These are phyloP conservation scores for Echites panduratus DNA, from an alignment of 257 asterid genomes.

Conservation along the genomic window DNA sequence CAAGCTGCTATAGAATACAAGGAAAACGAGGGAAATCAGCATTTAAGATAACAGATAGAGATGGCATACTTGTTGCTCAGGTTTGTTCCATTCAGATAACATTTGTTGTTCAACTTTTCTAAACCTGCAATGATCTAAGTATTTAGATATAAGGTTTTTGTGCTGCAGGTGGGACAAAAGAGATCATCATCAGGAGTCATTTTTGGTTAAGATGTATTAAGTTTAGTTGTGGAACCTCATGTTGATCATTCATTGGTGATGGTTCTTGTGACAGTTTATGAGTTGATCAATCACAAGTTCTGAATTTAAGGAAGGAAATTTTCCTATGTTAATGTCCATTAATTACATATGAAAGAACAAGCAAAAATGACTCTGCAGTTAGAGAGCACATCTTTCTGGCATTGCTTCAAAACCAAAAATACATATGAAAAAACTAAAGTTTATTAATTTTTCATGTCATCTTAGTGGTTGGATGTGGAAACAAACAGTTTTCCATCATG, in stretches of 20 bases:
- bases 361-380: too few species aligned
- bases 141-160: neutral
- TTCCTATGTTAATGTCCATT: too few species aligned
- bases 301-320: conserved; percentile 17
- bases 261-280: conserved; percentile 56
- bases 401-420: too few species aligned
- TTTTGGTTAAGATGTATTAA: conserved; percentile 58
- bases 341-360: too few species aligned
- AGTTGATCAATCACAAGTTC: conserved; percentile 41
- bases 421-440: too few species aligned
- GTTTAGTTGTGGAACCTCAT: conserved; percentile 48
- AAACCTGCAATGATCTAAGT: too few species aligned
- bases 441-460: too few species aligned
- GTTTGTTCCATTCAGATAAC: conserved; percentile 17
- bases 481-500: too few species aligned
- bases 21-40: conserved; percentile 45
- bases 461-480: too few species aligned
- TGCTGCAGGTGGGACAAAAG: conserved; percentile 44
- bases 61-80: conserved; percentile 57
- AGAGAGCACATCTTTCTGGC: too few species aligned
- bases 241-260: conserved; percentile 45
- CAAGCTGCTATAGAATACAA: conserved; percentile 30
- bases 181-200: conserved; percentile 38
- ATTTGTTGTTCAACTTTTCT: neutral
- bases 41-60: conserved; percentile 37